Base-by-base conservation (phyloP, 306 rosid species). In the Albizia julibrissin region DNA sequence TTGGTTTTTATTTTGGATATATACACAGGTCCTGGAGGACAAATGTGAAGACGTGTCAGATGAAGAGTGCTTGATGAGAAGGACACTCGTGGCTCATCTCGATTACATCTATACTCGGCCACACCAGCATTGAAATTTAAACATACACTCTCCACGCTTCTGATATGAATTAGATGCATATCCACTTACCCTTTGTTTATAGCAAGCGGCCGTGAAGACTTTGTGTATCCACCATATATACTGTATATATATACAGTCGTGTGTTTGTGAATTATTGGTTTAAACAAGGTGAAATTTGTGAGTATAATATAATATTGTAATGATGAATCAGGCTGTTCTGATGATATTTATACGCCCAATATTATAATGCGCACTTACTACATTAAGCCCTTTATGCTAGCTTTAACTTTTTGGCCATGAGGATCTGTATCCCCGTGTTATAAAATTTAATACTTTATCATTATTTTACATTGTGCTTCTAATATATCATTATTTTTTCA, bases 71-170 rank as follows among this genome's bases (percentile, higher is more conserved):
- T 85, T 90, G 84, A 81, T 69, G 74, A 87, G 89, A 66, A 83
- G 88, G 21, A 87, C 90, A 13, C 87, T 88, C 1, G 39, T 52
- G 1, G 92, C 94, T 47, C 90, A 90, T 39, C 40, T 76, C 1
- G 94, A 90, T 59, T 88, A 90, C 78, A 87, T 90, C 13, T 90
- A 90, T 70, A 87, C 91, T 0, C 87, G 85, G 74, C 46, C 84
- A 1, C 77, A 5, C 26, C 24, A 19, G 11, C 61, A 54, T 54
- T 54, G 6, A 50, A 7, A 50, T 50, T 50, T 50, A 50, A 18
- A 50, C 5, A 16, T 4, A 11, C 50, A 1, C 18, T 12, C 50
- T 44, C 50, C 3, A 12, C 14, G 4, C 50, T 44, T 44, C 50
- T 37, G 40, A 1, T 37, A 37, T 37, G 40, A 4, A 37, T 37